A percentile compares a stretch with the other conserved stretches of the same genome.
Evolutionary conservation across 1,284 basidiomycete species (phyloP).

Genomic region (Cutaneotrichosporon sp.): DNA sequence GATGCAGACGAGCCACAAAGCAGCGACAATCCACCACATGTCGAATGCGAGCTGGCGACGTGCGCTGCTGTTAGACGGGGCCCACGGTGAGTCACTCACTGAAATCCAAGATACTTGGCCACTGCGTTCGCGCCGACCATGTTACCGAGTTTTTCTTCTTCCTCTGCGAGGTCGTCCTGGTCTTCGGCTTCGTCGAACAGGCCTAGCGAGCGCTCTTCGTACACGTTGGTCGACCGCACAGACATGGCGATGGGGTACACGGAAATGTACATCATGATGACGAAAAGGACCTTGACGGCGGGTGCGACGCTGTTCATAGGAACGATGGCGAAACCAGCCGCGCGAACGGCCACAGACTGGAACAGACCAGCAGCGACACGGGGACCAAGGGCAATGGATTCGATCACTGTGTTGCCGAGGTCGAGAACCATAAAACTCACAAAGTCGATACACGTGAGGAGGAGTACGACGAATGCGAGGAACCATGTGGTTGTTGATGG

Average conservation of each 20-base stretch:
- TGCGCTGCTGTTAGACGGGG: slow-evolving; percentile 48
- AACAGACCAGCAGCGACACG: slow-evolving; percentile 63
- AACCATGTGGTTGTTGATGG: slow-evolving; percentile 96
- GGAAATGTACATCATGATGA: slow-evolving; percentile 54
- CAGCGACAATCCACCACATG: slow-evolving; percentile 82
- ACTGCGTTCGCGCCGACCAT: slow-evolving; percentile 39
- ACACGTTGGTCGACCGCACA: slow-evolving; percentile 97
- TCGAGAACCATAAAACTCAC: slow-evolving; percentile 83
- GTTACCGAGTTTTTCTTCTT: slow-evolving; percentile 42
- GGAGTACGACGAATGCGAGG: slow-evolving; percentile 61
- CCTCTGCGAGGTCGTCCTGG: slow-evolving; percentile 45
- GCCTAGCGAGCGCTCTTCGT: slow-evolving; percentile 83
- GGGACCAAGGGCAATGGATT: slow-evolving; percentile 63
- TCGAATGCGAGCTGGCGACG: slow-evolving; percentile 84
- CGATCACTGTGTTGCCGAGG: slow-evolving; percentile 70
- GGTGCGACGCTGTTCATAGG: slow-evolving; percentile 68
- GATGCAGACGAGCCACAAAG: slow-evolving; percentile 76
- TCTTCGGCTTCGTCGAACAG: slow-evolving; percentile 59
- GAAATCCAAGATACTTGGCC: slow-evolving; percentile 48
- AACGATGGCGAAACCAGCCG: slow-evolving; percentile 80
- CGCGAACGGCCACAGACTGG: slow-evolving; percentile 71
- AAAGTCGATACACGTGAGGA: slow-evolving; percentile 80
- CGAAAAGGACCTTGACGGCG: slow-evolving; percentile 67
- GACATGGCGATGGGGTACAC: slow-evolving; percentile 58
- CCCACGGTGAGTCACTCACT: slow-evolving; percentile 25